These are phyloP conservation scores for Hippophae tibetana DNA, from an alignment of 306 rosid genomes.

Conservation along the genomic window DNA sequence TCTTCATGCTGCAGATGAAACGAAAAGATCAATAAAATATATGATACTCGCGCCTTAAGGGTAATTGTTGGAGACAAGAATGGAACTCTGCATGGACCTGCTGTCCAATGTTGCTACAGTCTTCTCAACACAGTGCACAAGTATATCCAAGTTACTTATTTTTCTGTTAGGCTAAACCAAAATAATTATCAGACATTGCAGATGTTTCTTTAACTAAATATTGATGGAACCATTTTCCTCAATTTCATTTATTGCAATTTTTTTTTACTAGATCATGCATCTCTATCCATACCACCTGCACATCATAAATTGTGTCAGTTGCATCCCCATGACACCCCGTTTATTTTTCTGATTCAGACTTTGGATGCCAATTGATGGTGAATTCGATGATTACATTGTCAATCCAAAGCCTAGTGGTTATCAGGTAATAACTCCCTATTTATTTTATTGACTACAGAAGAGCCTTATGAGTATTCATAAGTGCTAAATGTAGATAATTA, in stretches of 20 bases:
- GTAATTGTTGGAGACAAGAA: constrained; percentile 96
- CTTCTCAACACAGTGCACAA: constrained; percentile 90
- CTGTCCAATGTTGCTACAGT: constrained; percentile 86
- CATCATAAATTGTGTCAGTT: not conserved
- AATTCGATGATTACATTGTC: constrained; percentile 89
- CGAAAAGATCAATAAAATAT: constrained; percentile 79
- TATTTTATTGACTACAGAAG: not conserved
- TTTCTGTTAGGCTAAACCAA: constrained; percentile 6
- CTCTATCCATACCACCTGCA: not conserved
- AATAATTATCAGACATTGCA: constrained; percentile 5
- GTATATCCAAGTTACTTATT: constrained; percentile 27
- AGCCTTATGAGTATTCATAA: too few species aligned
- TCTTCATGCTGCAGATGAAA: constrained; percentile 54
- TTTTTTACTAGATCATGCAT: not conserved
- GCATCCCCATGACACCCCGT: not conserved
- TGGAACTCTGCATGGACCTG: constrained; percentile 86
- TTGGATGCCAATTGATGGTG: constrained; percentile 94
- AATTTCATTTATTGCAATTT: too few species aligned
- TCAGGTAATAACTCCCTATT: constrained; percentile 50
- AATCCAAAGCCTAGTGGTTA: constrained; percentile 97
- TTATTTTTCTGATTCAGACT: constrained; percentile 37
- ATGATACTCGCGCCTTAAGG: constrained; percentile 92
- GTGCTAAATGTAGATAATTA: too few species aligned
- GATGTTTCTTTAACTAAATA: constrained; percentile 3
- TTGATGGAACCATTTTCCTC: not conserved